These are phyloP conservation scores for Plasmopara muralis DNA, from an alignment of 352 stramenopile species.

Conservation along the genomic window DNA sequence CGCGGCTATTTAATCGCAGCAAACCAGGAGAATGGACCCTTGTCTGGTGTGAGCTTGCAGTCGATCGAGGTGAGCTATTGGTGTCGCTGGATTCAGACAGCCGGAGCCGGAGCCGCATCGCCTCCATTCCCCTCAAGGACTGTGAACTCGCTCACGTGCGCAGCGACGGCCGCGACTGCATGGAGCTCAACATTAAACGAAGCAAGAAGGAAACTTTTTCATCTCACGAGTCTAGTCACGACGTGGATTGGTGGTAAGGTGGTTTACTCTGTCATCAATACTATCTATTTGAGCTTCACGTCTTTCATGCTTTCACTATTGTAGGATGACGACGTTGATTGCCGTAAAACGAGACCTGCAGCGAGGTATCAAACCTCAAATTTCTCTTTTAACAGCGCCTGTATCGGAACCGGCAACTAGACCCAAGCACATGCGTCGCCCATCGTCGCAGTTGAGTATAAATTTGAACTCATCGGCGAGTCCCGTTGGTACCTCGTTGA, in stretches of 20 bases:
- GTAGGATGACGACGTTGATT: conserved; percentile 75
- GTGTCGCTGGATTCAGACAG: conserved; percentile 57
- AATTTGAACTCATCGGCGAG: conserved; percentile 23
- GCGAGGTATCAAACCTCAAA: conserved; percentile 45
- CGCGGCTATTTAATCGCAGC: conserved; percentile 62
- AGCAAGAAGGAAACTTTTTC: conserved; percentile 81
- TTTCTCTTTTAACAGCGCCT: conserved; percentile 61
- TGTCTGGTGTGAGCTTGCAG: conserved; percentile 67
- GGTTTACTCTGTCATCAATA: not conserved
- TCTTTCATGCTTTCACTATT: conserved; percentile 4
- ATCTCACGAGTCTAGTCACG: conserved; percentile 76
- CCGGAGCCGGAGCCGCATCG: conserved; percentile 45
- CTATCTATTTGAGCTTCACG: not conserved
- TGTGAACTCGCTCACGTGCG: conserved; percentile 77
- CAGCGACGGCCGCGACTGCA: conserved; percentile 74
- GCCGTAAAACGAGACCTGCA: conserved; percentile 72
- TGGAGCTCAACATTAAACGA: conserved; percentile 60
- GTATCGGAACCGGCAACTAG: conserved; percentile 25
- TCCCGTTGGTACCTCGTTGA: conserved; percentile 10
- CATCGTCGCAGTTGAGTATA: conserved; percentile 27
- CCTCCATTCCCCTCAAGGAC: conserved; percentile 47
- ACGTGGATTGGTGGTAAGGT: conserved; percentile 81
- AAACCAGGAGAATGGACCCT: conserved; percentile 72
- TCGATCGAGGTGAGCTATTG: conserved; percentile 57
- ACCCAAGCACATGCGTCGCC: conserved; percentile 25